Conservation (phyloP, 2,329 filamentous ascomycete genomes). For the Fusarium graminum region DNA sequence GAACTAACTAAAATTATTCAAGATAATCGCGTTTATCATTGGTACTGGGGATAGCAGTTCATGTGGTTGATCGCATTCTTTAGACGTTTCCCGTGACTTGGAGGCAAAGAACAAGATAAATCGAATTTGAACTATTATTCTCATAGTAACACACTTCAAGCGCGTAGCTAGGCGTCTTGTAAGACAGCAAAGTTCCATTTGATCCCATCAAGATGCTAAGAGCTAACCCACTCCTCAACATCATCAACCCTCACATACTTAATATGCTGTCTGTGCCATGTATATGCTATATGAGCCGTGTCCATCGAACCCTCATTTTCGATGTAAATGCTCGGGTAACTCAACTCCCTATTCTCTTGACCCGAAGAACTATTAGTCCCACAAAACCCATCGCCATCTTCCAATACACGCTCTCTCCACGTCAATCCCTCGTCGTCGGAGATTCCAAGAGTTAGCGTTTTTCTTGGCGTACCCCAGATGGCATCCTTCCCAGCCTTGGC, state of each 20-base stretch:
- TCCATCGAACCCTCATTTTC: conserved; percentile 35
- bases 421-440: conserved; percentile 54
- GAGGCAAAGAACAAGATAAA: no score
- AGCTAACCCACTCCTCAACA: conserved; percentile 48
- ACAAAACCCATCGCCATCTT: conserved; percentile 61
- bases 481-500: conserved; percentile 54
- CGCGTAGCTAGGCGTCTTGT: no score
- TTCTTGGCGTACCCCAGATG: conserved; percentile 59
- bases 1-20: no score
- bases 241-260: conserved; percentile 54
- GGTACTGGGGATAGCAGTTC: no score
- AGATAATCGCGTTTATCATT: no score
- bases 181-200: no score
- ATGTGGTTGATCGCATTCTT: no score
- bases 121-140: no score
- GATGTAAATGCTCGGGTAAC: conserved; percentile 58
- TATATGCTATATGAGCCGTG: conserved; percentile 57
- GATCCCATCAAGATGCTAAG: no score
- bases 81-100: no score
- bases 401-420: conserved; percentile 56
- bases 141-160: no score
- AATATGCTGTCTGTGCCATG: conserved; percentile 59
- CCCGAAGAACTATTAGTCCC: conserved; percentile 60
- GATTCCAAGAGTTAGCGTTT: conserved; percentile 52
- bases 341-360: conserved; percentile 58